These are phyloP conservation scores for Lithocarpus polystachyus DNA, from an alignment of 306 rosid genomes.

Conservation along the genomic window DNA sequence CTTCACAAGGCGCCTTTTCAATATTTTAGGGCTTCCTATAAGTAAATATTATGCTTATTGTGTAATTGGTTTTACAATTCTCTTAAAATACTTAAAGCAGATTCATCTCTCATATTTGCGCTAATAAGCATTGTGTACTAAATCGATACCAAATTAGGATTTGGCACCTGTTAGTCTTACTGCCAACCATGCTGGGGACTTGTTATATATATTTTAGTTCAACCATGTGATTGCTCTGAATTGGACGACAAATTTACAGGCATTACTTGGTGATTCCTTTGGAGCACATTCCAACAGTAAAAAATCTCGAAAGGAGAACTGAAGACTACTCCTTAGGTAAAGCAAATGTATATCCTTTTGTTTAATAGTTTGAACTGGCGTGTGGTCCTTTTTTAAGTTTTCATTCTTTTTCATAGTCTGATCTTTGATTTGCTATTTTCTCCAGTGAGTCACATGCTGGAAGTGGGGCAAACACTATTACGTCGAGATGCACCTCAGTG, in stretches of 20 bases:
- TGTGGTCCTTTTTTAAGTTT: background rate
- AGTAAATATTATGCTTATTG: no score
- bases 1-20: no score
- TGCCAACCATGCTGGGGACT: background rate
- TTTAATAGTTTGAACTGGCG: background rate
- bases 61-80: background rate
- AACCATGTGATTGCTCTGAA: conserved; percentile 8
- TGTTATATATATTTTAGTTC: background rate
- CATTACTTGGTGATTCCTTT: conserved; percentile 78
- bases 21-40: no score
- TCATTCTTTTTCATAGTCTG: background rate
- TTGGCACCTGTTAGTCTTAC: background rate
- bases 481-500: conserved; percentile 64
- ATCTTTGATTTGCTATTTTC: conserved; percentile 14
- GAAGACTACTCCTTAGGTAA: conserved; percentile 71
- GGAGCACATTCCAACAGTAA: conserved; percentile 64
- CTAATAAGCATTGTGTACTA: background rate
- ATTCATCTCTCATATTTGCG: background rate
- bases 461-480: conserved; percentile 59
- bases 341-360: conserved; percentile 6
- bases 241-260: conserved; percentile 31
- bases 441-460: conserved; percentile 72
- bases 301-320: conserved; percentile 44
- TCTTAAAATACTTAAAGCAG: background rate
- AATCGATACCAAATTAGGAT: background rate